These are phyloP conservation scores for Pistacia atlantica DNA, from an alignment of 345 rosid species.

Conservation along the genomic window DNA sequence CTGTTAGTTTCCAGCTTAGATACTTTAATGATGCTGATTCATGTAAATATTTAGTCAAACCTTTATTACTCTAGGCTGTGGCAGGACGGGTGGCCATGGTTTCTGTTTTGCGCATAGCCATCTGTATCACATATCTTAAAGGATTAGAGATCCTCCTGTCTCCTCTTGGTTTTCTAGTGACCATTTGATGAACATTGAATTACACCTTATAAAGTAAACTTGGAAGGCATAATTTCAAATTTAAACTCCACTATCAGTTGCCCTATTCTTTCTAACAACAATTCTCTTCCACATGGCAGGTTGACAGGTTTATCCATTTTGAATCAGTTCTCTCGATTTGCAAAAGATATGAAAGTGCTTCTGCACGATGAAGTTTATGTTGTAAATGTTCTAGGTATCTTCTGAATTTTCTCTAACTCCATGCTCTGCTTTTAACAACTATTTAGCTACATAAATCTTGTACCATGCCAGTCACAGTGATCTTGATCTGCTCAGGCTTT, in stretches of 20 bases:
- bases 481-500: neutral
- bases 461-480: neutral
- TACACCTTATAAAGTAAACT: neutral
- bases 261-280: neutral
- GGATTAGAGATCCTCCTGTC: constrained; percentile 2
- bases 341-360: constrained; percentile 76
- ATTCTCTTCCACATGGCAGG: constrained; percentile 36
- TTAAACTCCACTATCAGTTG: neutral
- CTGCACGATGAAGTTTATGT: constrained; percentile 67
- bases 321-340: constrained; percentile 54
- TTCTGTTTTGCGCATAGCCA: neutral
- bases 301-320: constrained; percentile 30
- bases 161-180: neutral
- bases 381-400: constrained; percentile 81
- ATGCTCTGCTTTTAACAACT: neutral
- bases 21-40: neutral
- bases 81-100: neutral
- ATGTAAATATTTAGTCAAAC: neutral
- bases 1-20: neutral
- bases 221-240: neutral
- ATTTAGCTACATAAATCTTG: neutral
- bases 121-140: neutral
- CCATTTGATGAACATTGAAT: constrained; percentile 7
- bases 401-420: neutral
- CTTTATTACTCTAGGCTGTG: neutral